Evolutionary conservation across 176 grass and related monocot genomes (phyloP), one percentile per base, ranked within the genome.

Genomic region (Panicum miliaceum): DNA sequence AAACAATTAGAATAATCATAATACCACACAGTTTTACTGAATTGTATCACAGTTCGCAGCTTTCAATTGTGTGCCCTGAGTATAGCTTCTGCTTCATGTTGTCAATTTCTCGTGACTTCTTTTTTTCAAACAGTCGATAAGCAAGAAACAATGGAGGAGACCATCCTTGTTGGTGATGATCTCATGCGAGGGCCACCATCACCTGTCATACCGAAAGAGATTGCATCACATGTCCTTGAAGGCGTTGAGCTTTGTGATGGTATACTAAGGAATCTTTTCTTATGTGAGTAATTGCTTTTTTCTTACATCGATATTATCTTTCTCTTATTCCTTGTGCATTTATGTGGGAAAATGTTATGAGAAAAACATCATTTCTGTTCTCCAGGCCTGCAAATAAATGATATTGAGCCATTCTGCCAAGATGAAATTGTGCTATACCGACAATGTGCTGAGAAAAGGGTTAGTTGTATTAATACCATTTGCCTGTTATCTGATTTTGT

Each of bases 351-450:
- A 68, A 32, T 75, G 41, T 68, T 84, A 12, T 77, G 72, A 83
- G 45, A 46, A 64, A 57, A 52, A 29, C 19, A 3, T 71, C 26
- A 41, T 72, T 72, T 82, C 7, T 89, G 29, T 89, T 37, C 20
- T 83, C 60, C 68, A 94, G 93, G 91, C 77, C 67, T 99, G 48
- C 93, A 99, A 85, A 96, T 99, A 85, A 99, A 96, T 90, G 93
- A 99, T 64, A 94, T 96, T 7, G 91, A 99, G 40, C 96, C 96
- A 83, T 96, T 99, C 90, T 99, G 93, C 53, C 93, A 94, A 87
- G 93, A 99, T 62, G 96, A 94, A 86, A 96, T 99, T 68, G 91
- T 99, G 19, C 36, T 99, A 78, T 99, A 99, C 75, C 81, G 71
- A 54, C 87, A 96, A 63, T 96, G 96, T 79, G 85, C 86, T 73